Base-by-base conservation (phyloP, 805 yeast genomes). In the Candida morakotiae region DNA sequence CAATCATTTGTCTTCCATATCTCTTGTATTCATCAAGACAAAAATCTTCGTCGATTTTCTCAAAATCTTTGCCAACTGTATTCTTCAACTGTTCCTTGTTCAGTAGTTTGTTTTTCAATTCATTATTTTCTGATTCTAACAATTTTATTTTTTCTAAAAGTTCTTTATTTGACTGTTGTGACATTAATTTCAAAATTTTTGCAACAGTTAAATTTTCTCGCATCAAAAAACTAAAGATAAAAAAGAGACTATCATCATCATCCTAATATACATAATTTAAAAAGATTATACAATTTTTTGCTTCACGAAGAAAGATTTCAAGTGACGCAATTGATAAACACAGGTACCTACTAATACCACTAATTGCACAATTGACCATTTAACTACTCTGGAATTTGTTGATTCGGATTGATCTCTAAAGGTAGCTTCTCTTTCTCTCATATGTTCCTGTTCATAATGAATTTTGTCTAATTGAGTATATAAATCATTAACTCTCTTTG, bases 1-100 rank as follows among this genome's bases (percentile, higher is more conserved):
- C 96, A 18, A 89, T 79, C 91, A 93, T 83, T 53, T 93, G 98
- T 37, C 99, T 73, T 3, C 99, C 98, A 58, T 93, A 93, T 25
- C 97, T 64, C 21, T 58, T 62, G 56, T 80, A 88, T 56, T 93
- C 98, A 26, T 81, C 85, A 14, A 73, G 55, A 1, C 77, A 44
- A 33, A 64, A 48, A 15, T 41, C 16, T 4, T 40, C 45, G 25
- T 39, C 49, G 1, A 42, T 29, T 18, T 28, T 33, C 3, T 41
- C 40, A 22, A n/a, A 33, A 19, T 35, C 16, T 29, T 20, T n/a
- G 31, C 19, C 6, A 24, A n/a, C 31, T 14, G 9, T 2, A 9
- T 31, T 19, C 25, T 23, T 27, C 4, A 9, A 10, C n/a, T n/a
- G n/a, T n/a, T n/a, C n/a, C n/a, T n/a, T n/a, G n/a, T n/a, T n/a